Conservation (phyloP, 176 grass and related monocot species). For the Oryza glaberrima region DNA sequence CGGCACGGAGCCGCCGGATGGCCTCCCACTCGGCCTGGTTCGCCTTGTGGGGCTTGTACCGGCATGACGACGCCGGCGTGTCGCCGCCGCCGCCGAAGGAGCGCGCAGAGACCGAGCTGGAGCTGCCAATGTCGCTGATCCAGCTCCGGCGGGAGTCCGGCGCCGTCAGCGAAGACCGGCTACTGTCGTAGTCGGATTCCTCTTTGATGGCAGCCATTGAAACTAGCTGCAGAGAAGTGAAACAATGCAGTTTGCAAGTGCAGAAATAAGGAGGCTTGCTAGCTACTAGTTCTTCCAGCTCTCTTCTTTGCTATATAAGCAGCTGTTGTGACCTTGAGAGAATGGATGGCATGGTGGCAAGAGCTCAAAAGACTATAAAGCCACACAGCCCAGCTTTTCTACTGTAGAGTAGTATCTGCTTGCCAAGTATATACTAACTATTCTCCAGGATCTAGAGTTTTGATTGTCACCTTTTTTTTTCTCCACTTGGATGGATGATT, state of each 20-base stretch:
- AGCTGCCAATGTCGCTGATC: constrained; percentile 83
- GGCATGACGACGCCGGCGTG: neutral
- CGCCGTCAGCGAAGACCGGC: constrained; percentile 71
- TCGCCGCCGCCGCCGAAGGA: constrained; percentile 42
- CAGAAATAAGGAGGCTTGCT: constrained; percentile 14
- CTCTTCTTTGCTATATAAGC: constrained; percentile 42
- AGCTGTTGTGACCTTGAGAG: constrained; percentile 19
- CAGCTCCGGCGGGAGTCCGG: constrained; percentile 70
- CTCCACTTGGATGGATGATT: constrained; percentile 56
- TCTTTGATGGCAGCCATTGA: constrained; percentile 58
- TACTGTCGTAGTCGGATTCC: constrained; percentile 89
- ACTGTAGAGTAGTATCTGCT: constrained; percentile 36
- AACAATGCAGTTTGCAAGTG: constrained; percentile 13
- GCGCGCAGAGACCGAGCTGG: constrained; percentile 70
- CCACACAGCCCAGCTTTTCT: constrained; percentile 28
- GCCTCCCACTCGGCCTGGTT: constrained; percentile 91
- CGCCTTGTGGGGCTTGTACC: constrained; percentile 82
- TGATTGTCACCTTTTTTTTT: constrained; percentile 52
- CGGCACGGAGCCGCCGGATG: constrained; percentile 56
- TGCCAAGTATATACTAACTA: constrained; percentile 38
- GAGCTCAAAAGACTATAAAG: constrained; percentile 34
- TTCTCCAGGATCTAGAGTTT: constrained; percentile 47
- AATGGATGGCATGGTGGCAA: constrained; percentile 12
- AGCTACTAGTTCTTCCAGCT: constrained; percentile 22
- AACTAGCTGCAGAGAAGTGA: constrained; percentile 19